These are phyloP conservation scores for Eucalyptus paniculata DNA, from an alignment of 345 rosid species.

Conservation along the genomic window DNA sequence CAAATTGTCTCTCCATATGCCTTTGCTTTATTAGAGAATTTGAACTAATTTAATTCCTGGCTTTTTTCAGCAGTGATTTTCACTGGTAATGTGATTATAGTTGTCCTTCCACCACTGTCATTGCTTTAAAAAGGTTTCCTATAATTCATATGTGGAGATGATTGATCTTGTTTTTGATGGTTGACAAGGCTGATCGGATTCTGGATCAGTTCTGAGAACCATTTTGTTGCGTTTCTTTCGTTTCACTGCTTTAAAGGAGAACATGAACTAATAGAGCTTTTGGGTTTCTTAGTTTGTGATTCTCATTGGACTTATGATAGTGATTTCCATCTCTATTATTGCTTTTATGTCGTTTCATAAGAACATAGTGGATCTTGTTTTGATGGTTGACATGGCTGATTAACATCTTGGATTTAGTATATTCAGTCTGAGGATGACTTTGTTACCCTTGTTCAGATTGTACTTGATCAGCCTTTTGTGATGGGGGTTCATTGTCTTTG, in stretches of 20 bases:
- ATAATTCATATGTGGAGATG: neutral
- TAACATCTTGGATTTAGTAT: neutral
- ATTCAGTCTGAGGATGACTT: neutral
- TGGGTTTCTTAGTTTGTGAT: neutral
- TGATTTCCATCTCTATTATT: neutral
- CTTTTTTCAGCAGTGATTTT: neutral
- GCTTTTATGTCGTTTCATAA: neutral
- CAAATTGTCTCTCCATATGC: neutral
- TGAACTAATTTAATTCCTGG: neutral
- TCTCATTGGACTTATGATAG: neutral
- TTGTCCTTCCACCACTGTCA: neutral
- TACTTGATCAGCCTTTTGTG: constrained; percentile 86
- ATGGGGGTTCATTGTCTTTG: constrained; percentile 92
- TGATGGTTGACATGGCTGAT: neutral
- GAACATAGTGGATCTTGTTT: neutral
- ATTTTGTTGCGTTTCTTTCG: neutral
- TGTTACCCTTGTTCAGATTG: constrained; percentile 42
- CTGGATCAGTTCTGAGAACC: constrained; percentile 31
- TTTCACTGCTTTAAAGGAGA: neutral
- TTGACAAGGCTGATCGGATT: constrained; percentile 3
- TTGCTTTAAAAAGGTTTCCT: neutral
- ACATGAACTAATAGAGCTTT: neutral
- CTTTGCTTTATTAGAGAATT: neutral
- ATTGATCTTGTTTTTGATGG: neutral
- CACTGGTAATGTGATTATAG: neutral